Percentiles rank a stretch among this genome's conserved stretches.
phyloP scores from a whole-genome alignment of 2,329 filamentous ascomycete genomes.

The Cladosporium sp. region DNA sequence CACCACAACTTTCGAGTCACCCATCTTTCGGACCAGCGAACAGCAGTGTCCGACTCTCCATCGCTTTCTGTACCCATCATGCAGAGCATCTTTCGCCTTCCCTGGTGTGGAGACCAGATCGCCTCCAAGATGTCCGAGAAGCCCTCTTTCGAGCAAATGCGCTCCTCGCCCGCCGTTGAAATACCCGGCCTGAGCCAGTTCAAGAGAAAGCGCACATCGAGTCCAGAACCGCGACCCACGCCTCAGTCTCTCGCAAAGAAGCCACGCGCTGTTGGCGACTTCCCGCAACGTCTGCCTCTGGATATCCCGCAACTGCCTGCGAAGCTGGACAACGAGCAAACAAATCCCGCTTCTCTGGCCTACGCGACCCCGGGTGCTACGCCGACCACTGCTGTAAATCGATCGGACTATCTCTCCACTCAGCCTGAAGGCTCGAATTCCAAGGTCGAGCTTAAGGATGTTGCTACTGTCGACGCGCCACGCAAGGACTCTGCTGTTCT shows the following conservation, averaged over 20 bases:
- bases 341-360: slow-evolving; percentile 16
- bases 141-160: slow-evolving; percentile 18
- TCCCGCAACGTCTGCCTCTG: slow-evolving; percentile 20
- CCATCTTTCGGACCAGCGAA: slow-evolving; percentile 29
- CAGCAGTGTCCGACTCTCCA: slow-evolving; percentile 26
- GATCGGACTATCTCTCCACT: slow-evolving; percentile 20
- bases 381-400: slow-evolving; percentile 14
- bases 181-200: slow-evolving; percentile 53
- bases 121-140: slow-evolving; percentile 39
- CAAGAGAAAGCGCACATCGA: slow-evolving; percentile 62
- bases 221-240: slow-evolving; percentile 41
- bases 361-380: slow-evolving; percentile 19
- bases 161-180: slow-evolving; percentile 45
- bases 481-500: slow-evolving; percentile 20
- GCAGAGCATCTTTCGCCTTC: slow-evolving; percentile 55
- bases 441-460: slow-evolving; percentile 11
- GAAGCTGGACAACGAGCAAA: slow-evolving; percentile 19
- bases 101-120: slow-evolving; percentile 47
- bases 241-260: slow-evolving; percentile 23
- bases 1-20: slow-evolving; percentile 28
- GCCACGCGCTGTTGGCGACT: slow-evolving; percentile 13
- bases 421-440: not conserved
- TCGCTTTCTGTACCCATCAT: slow-evolving; percentile 40
- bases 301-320: slow-evolving; percentile 19
- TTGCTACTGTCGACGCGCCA: not conserved